Conservation (phyloP, 2,329 filamentous ascomycete genomes). For the Graphilbum ipis-grandicollis region DNA sequence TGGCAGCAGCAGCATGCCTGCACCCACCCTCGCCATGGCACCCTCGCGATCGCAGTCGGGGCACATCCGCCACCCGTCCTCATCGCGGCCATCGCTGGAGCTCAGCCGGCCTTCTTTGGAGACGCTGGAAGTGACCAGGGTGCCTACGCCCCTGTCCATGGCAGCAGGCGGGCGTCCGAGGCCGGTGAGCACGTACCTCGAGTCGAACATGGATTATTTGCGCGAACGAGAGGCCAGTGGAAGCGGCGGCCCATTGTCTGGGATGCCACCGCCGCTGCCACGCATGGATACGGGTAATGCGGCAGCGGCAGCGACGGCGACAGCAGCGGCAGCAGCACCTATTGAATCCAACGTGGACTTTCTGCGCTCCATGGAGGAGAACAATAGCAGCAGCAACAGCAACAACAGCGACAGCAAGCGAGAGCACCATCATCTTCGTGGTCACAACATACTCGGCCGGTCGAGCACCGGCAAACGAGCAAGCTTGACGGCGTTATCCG, state of each 20-base stretch:
- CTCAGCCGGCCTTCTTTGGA: conserved; percentile 49
- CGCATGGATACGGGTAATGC: too few species aligned
- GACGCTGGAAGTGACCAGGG: conserved; percentile 31
- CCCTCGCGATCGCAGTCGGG: conserved; percentile 16
- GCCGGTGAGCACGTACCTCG: conserved; percentile 68
- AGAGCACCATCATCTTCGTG: background rate
- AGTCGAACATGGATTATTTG: conserved; percentile 67
- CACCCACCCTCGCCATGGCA: conserved; percentile 12
- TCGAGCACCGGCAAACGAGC: conserved; percentile 51
- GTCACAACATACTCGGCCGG: conserved; percentile 16
- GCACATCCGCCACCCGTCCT: conserved; percentile 25
- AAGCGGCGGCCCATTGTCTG: background rate
- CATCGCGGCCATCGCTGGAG: conserved; percentile 53
- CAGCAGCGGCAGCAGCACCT: conserved; percentile 21
- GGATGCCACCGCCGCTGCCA: too few species aligned
- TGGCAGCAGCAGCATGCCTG: background rate
- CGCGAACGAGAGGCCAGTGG: conserved; percentile 48
- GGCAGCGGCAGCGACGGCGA: background rate
- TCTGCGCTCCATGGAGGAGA: conserved; percentile 39
- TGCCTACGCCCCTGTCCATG: conserved; percentile 26
- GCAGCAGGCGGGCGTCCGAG: conserved; percentile 40
- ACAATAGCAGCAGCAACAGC: conserved; percentile 55
- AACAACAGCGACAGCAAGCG: conserved; percentile 14
- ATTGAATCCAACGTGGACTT: conserved; percentile 73
- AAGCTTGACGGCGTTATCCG: conserved; percentile 54